A percentile compares a stretch with the other conserved stretches of the same genome.
These are phyloP conservation scores for Teratosphaeria destructans DNA, from an alignment of 2,329 filamentous ascomycete genomes.

Conservation along the genomic window DNA sequence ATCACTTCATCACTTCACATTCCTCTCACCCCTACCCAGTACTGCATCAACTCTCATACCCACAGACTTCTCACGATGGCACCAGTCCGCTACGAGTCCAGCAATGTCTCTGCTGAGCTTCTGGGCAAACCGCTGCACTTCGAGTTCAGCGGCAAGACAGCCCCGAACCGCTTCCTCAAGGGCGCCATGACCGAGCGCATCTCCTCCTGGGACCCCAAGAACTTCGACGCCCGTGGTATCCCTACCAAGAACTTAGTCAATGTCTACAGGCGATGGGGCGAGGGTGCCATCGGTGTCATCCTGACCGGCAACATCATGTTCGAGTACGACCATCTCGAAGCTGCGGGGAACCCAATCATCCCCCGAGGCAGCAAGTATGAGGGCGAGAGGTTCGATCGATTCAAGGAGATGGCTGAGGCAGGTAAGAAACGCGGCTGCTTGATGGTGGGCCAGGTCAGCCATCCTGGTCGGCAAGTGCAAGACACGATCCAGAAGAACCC, in stretches of 20 bases:
- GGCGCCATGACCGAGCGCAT: conserved; percentile 57
- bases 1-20: background rate
- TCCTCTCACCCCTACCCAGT: background rate
- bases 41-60: background rate
- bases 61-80: conserved; percentile 17
- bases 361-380: conserved; percentile 40
- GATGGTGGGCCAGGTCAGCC: conserved; percentile 51
- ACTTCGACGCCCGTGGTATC: conserved; percentile 43
- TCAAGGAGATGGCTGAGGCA: conserved; percentile 44
- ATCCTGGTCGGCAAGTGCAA: conserved; percentile 50
- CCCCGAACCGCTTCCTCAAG: conserved; percentile 57
- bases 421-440: conserved; percentile 49
- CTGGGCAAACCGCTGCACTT: conserved; percentile 36
- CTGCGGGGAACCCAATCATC: conserved; percentile 49
- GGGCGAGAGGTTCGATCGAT: conserved; percentile 50
- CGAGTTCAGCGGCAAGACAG: conserved; percentile 42
- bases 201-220: conserved; percentile 48
- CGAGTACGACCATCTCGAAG: conserved; percentile 49
- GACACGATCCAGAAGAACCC: conserved; percentile 39
- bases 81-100: conserved; percentile 30
- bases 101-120: conserved; percentile 29
- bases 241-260: conserved; percentile 45
- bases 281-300: conserved; percentile 46
- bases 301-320: conserved; percentile 56
- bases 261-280: conserved; percentile 52